These are phyloP conservation scores for Capronia epimyces DNA, from an alignment of 2,329 filamentous ascomycete species.

Conservation along the genomic window DNA sequence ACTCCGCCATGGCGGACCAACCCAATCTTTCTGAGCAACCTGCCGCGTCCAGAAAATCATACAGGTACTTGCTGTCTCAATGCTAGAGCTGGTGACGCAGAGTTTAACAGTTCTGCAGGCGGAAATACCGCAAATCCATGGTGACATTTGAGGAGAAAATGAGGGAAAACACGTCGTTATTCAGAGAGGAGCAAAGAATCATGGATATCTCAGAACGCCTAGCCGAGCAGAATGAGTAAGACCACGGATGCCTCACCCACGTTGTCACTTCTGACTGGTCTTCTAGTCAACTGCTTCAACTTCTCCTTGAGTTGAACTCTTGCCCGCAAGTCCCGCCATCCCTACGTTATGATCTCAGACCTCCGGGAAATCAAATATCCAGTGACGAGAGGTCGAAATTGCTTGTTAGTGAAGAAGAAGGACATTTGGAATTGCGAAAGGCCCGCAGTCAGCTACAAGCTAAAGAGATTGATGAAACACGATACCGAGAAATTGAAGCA, in stretches of 20 bases:
- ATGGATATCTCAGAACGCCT: conserved; percentile 74
- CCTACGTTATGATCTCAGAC: conserved; percentile 66
- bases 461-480: conserved; percentile 34
- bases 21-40: conserved; percentile 12
- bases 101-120: conserved; percentile 38
- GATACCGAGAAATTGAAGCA: conserved; percentile 38
- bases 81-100: neutral
- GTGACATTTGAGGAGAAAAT: conserved; percentile 75
- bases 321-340: conserved; percentile 69
- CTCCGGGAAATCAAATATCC: conserved; percentile 44
- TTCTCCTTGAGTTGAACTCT: conserved; percentile 85
- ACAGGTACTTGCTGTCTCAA: conserved; percentile 9
- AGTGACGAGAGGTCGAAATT: conserved; percentile 34
- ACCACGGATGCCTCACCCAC: conserved; percentile 12
- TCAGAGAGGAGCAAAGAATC: conserved; percentile 75
- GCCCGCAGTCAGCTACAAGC: conserved; percentile 36
- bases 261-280: conserved; percentile 17
- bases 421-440: conserved; percentile 34
- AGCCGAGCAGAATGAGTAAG: conserved; percentile 87
- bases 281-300: conserved; percentile 73
- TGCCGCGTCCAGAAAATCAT: conserved; percentile 21
- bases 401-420: conserved; percentile 19
- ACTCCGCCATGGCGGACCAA: conserved; percentile 5
- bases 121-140: conserved; percentile 89
- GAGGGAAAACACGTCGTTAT: conserved; percentile 58